A percentile compares a stretch with the other conserved stretches of the same genome.
These are phyloP conservation scores for Rhodotorula mucilaginosa DNA, from an alignment of 1,284 basidiomycete genomes.

Conservation along the genomic window DNA sequence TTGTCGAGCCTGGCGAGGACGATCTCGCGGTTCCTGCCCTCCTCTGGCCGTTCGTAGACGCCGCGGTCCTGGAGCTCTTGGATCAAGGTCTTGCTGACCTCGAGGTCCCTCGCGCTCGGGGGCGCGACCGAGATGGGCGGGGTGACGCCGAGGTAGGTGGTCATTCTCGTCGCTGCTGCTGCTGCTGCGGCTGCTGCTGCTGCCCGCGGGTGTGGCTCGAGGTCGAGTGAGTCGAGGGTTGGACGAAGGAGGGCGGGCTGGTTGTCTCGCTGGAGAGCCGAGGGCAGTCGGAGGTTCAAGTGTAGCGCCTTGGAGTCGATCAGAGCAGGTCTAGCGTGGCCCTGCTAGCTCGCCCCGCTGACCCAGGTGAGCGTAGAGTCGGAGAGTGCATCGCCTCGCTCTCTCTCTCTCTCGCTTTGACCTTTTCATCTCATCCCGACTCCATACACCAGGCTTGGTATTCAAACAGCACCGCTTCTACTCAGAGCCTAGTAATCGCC, in stretches of 20 bases:
- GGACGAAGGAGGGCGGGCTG: neutral
- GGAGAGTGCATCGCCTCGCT: too few species aligned
- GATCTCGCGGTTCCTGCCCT: conserved; percentile 83
- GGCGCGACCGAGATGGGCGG: conserved; percentile 83
- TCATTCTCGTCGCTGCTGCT: neutral
- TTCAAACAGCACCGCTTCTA: too few species aligned
- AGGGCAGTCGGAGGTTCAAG: neutral
- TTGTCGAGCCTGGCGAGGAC: conserved; percentile 86
- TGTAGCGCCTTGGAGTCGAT: neutral
- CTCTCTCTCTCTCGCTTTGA: too few species aligned
- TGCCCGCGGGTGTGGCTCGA: neutral
- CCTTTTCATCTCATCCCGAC: too few species aligned
- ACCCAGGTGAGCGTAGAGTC: too few species aligned
- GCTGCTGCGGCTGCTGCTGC: too few species aligned
- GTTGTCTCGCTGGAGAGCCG: neutral
- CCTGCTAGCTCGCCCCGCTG: too few species aligned
- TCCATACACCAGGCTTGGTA: too few species aligned
- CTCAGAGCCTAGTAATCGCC: too few species aligned
- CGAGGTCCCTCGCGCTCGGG: conserved; percentile 66
- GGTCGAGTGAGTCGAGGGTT: neutral
- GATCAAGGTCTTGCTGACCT: conserved; percentile 79
- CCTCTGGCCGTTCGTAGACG: conserved; percentile 86
- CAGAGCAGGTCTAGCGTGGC: too few species aligned
- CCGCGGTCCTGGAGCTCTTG: conserved; percentile 82
- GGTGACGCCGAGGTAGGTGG: conserved; percentile 57